phyloP scores from a whole-genome alignment of 2,329 filamentous ascomycete genomes.

The Penicillium expansum region DNA sequence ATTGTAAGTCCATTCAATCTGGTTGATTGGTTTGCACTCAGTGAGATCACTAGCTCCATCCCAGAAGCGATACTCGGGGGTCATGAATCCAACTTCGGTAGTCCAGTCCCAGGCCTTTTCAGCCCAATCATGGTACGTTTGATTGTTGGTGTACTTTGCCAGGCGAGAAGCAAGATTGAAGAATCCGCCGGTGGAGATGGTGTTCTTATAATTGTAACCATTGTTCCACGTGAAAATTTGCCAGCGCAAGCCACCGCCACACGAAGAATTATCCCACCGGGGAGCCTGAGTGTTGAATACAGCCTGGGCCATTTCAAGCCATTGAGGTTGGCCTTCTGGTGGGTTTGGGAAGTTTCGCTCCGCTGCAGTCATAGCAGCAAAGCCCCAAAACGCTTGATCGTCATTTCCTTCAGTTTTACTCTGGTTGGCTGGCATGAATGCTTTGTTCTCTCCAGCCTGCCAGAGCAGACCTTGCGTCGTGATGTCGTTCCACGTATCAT shows the following conservation, averaged over 20 bases:
- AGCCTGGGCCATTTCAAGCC: slow-evolving; percentile 74
- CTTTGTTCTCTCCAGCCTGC: slow-evolving; percentile 38
- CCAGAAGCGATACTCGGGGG: slow-evolving; percentile 51
- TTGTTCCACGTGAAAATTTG: slow-evolving; percentile 37
- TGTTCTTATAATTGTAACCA: slow-evolving; percentile 36
- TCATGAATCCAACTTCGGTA: slow-evolving; percentile 50
- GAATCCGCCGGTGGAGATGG: slow-evolving; percentile 35
- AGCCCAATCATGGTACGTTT: slow-evolving; percentile 59
- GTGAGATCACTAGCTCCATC: slow-evolving; percentile 54
- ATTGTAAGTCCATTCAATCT: slow-evolving; percentile 59
- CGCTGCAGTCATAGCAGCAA: slow-evolving; percentile 56
- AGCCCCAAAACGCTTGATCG: slow-evolving; percentile 59
- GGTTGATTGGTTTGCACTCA: slow-evolving; percentile 53
- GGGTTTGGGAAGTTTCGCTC: slow-evolving; percentile 44
- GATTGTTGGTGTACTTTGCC: slow-evolving; percentile 32
- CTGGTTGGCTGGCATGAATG: slow-evolving; percentile 46
- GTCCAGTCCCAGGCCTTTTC: slow-evolving; percentile 62
- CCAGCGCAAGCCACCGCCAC: slow-evolving; percentile 64
- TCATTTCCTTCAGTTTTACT: slow-evolving; percentile 52
- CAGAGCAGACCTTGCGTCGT: slow-evolving; percentile 38
- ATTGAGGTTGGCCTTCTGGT: slow-evolving; percentile 61
- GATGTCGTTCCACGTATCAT: slow-evolving; percentile 40
- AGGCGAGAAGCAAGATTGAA: slow-evolving; percentile 33
- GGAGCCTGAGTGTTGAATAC: slow-evolving; percentile 75
- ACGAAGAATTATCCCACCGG: slow-evolving; percentile 66